Evolutionary conservation across 2,329 filamentous ascomycete genomes (phyloP), one percentile per base, ranked within the genome.

Genomic region (Tolypocladium tropicale): DNA sequence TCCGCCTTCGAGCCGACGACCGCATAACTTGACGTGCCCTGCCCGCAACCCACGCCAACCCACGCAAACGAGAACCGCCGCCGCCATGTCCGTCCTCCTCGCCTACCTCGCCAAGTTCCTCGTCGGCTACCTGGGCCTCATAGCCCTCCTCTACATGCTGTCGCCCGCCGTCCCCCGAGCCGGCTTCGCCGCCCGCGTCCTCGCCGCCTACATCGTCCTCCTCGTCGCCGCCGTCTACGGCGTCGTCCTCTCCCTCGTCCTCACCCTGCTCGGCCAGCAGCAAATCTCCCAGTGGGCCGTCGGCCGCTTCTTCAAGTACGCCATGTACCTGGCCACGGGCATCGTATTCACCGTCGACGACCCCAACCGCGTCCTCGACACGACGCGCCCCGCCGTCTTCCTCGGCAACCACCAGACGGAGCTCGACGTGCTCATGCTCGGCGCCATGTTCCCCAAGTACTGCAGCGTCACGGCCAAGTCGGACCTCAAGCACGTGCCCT

Each of bases 331-430:
- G 50, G 80, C 83, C 52, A 91, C 90, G 1, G 93, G 93, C 58
- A 79, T 96, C 52, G 81, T 78, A 57, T 96, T 97, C 68, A 78
- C 82, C 59, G 74, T 96, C 53, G 80, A 86, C 49, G 90, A 92
- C 64, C 70, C 83, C 41, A 68, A 83, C 58, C 72, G 84, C 61
- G 69, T 85, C 63, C 81, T 92, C 57, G 74, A 75, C 51, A 85
- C 78, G 11, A 78, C 77, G 32, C 83, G 93, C 53, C 94, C 94
- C 1, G 92, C 90, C 56, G 88, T 99, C 56, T 92, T 99, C 67
- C 79, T 99, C 63, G 89, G 88, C 43, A 97, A 97, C 74, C 94
- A 99, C 75, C 94, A 99, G 79, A 90, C 89, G 25, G 94, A 97
- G 75, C 83, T 99, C 62, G 94, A 99, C 68, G 89, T 99, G 43